Evolutionary conservation across 768 basidiomycete genomes (phyloP), one percentile per base, ranked within the genome.

Genomic region (Lactarius psammicola): DNA sequence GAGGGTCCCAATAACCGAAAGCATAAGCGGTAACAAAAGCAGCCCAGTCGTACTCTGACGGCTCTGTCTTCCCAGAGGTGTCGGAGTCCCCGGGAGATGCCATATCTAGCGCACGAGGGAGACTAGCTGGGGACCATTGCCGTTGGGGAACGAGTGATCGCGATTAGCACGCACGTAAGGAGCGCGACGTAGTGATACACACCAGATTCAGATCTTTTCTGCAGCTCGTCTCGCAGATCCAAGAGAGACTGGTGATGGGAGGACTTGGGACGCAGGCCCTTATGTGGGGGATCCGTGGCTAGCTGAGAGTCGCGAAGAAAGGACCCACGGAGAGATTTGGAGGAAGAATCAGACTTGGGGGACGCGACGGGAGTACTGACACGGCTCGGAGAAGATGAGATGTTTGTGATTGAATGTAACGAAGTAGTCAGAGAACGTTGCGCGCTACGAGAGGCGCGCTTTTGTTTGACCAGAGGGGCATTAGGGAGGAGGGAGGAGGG

Each of bases 11-110:
- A 66, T 84, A 81, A 11, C 92, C 92, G 20, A 80, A 73, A 0
- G 89, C 85, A 74, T 94, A 94, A 0, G 89, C 86, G n/a, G 80
- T 76, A 68, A 90, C 85, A 74, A 94, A 94, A 0, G 84, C 83
- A 20, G 82, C 79, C 92, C 92, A 94, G 72, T 92, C 88, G 68
- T 80, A 79, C 56, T 80, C 78, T 23, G 71, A 59, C 26, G 63
- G 44, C 54, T 69, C 72, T 31, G 49, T 61, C 33, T 66, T 63
- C 33, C 71, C 20, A 56, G 55, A 20, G 64, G 68, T 6, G 70
- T 71, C 18, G 70, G 59, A n/a, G 68, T 56, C 46, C 15, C 61
- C 10, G 55, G 74, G 59, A 0, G 74, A 72, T 11, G 73, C 73
- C 38, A 73, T 69, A 56, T 75, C 73, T 44, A 75, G 74, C 11